phyloP scores from a whole-genome alignment of 2,329 filamentous ascomycete genomes.

The Fusarium pseudoanthophilum region DNA sequence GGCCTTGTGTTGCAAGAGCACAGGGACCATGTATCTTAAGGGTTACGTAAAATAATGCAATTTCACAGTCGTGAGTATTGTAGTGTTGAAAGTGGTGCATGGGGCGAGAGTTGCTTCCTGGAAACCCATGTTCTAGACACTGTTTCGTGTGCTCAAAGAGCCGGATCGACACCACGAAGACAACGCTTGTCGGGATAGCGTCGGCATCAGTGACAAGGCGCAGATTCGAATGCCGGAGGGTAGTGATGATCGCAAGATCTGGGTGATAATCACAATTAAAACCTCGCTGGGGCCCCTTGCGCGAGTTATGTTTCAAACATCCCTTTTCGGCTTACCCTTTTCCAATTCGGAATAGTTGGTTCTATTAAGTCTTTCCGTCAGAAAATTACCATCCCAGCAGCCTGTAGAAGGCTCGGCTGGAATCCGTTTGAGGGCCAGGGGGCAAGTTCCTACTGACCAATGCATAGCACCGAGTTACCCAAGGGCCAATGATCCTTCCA shows the following conservation, averaged over 20 bases:
- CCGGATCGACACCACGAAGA: constrained; percentile 30
- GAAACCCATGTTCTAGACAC: not conserved
- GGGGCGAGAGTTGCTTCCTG: not conserved
- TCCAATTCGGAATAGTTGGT: constrained; percentile 37
- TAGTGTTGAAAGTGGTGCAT: not conserved
- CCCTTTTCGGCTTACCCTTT: constrained; percentile 30
- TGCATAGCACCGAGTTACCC: not conserved
- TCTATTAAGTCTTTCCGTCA: constrained; percentile 17
- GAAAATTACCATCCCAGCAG: constrained; percentile 7
- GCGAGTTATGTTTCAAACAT: constrained; percentile 38
- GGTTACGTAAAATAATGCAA: constrained; percentile 19
- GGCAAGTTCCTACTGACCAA: not conserved
- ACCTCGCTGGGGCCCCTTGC: constrained; percentile 34
- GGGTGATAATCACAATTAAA: constrained; percentile 40
- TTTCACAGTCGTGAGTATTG: not conserved
- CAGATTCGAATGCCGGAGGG: constrained; percentile 32
- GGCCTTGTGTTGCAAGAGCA: constrained; percentile 8
- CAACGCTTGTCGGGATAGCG: constrained; percentile 33
- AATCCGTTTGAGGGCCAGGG: constrained; percentile 18
- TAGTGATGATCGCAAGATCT: constrained; percentile 36
- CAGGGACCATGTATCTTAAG: not conserved
- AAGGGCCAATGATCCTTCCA: not conserved
- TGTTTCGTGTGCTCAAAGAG: constrained; percentile 10
- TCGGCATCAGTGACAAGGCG: constrained; percentile 29
- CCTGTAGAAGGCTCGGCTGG: constrained; percentile 32